A percentile compares a stretch with the other conserved stretches of the same genome.
Conservation (phyloP, 2,329 filamentous ascomycete genomes). For the Penicillium olsonii region DNA sequence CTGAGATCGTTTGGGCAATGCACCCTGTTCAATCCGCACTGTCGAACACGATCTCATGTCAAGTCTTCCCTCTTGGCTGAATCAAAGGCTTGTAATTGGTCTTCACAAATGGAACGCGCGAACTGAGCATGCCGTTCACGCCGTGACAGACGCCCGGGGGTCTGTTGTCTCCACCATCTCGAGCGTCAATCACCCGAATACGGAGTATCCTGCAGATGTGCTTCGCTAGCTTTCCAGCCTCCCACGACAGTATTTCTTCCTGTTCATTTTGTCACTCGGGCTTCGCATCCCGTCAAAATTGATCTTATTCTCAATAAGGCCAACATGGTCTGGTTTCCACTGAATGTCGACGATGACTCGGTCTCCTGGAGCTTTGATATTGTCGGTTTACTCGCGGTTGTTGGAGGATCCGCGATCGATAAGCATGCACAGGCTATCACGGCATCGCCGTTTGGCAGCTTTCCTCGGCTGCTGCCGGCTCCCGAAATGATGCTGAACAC, state of each 20-base stretch:
- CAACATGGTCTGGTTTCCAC: neutral
- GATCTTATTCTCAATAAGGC: neutral
- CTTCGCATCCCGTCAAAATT: no score
- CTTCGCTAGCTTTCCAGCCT: neutral
- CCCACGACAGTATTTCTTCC: neutral
- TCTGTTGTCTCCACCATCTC: neutral
- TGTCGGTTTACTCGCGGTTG: constrained; percentile 63
- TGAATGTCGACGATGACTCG: neutral
- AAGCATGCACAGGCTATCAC: constrained; percentile 62
- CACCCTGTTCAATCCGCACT: no score
- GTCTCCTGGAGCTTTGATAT: constrained; percentile 59
- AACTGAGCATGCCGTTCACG: neutral
- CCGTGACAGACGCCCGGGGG: neutral
- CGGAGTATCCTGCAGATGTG: neutral
- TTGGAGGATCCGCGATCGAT: constrained; percentile 61
- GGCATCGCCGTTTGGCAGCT: constrained; percentile 56
- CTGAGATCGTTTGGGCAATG: no score
- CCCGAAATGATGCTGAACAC: constrained; percentile 62
- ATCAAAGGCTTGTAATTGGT: neutral
- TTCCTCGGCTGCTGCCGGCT: constrained; percentile 63
- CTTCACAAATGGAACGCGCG: neutral
- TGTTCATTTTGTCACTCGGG: neutral
- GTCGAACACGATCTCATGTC: no score
- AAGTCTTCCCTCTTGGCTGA: neutral
- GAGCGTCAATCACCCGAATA: neutral